phyloP scores from a whole-genome alignment of 768 basidiomycete genomes.

The Clitopilus passeckerianus region DNA sequence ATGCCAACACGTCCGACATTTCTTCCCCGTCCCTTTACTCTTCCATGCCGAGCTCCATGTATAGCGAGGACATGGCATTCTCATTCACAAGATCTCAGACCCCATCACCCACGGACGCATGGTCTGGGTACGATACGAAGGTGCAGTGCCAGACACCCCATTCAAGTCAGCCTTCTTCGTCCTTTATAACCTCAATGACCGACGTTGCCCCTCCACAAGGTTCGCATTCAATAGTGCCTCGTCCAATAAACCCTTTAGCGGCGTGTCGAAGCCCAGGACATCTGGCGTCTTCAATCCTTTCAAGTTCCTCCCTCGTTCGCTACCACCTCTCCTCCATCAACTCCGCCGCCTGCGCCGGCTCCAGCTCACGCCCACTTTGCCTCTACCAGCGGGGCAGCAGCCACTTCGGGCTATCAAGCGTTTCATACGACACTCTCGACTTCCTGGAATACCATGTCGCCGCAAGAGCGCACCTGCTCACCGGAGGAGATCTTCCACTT shows the following conservation, averaged over 20 bases:
- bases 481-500: conserved; percentile 15
- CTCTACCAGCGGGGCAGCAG: conserved; percentile 22
- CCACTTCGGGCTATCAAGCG: conserved; percentile 33
- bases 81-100: conserved; percentile 30
- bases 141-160: conserved; percentile 26
- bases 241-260: conserved; percentile 14
- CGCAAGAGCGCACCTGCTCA: conserved; percentile 13
- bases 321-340: conserved; percentile 34
- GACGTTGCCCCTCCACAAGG: conserved; percentile 35
- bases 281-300: conserved; percentile 32
- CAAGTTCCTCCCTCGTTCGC: conserved; percentile 47
- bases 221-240: conserved; percentile 16
- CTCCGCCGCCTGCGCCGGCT: conserved; percentile 23
- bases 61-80: conserved; percentile 25
- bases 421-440: conserved; percentile 26
- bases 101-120: conserved; percentile 20
- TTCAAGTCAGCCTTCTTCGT: conserved; percentile 39
- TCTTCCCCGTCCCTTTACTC: conserved; percentile 44
- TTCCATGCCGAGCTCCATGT: conserved; percentile 28
- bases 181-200: conserved; percentile 36
- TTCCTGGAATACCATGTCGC: conserved; percentile 24
- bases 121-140: conserved; percentile 27
- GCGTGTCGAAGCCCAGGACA: conserved; percentile 23
- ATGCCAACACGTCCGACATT: conserved; percentile 38
- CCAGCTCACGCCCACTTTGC: conserved; percentile 20